Evolutionary conservation across 257 asterid species (phyloP), one percentile per base, ranked within the genome.

Genomic region (Perilla frutescens): DNA sequence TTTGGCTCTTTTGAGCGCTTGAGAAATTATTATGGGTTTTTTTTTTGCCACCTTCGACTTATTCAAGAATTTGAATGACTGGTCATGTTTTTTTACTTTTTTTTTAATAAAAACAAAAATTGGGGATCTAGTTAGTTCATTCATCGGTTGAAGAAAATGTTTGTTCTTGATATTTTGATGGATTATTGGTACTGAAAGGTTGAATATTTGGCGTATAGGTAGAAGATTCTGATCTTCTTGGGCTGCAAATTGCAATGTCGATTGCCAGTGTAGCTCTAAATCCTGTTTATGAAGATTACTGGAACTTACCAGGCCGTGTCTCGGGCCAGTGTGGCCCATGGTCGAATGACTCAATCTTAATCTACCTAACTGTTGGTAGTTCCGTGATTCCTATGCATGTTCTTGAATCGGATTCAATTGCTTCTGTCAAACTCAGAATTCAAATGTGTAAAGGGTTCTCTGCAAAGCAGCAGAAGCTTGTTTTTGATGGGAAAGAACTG

Each of bases 181-280:
- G 75, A 37, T 60, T 62, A 4, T 60, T 64, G 13, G 63, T 65
- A 32, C 50, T 76, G 32, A 54, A 74, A 69, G 66, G 37, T 41
- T 72, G 53, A 53, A 62, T 32, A n/a, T 43, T 76, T 70, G 79
- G 71, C 68, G 66, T 66, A 40, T 36, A 83, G 88, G 84, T 62
- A 43, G 72, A 72, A 47, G 71, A 34, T 68, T 75, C 75, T 76
- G 64, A 77, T 66, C 73, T 70, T 66, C 73, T 75, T 66, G 68
- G 74, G 73, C 85, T 75, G 75, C 86, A 78, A 86, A 71, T 84
- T 75, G 75, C 86, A 78, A 86, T 91, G 96, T 83, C 92, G 14
- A 74, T 86, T 65, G 92, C 96, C 64, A 91, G 87, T 68, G 96
- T 91, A 61, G 96, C 90, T 47, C 89, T 84, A n/a, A 68, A 91